Percentiles rank a stretch among this genome's conserved stretches.
phyloP scores from a whole-genome alignment of 495 filamentous ascomycete species.

The Aspergillus sclerotioniger region DNA sequence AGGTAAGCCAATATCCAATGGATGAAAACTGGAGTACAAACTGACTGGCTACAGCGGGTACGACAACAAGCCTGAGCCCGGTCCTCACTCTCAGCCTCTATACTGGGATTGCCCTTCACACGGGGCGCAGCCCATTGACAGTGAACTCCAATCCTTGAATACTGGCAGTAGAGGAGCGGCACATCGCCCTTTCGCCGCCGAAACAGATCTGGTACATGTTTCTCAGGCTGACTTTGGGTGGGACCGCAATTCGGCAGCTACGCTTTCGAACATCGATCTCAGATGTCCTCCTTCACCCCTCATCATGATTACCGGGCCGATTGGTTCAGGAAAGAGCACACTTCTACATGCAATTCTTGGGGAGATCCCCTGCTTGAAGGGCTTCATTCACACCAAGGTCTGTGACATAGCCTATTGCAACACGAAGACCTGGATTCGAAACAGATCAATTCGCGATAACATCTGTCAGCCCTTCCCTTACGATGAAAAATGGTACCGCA shows the following conservation, averaged over 20 bases:
- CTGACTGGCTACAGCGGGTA: background rate
- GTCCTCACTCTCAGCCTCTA: background rate
- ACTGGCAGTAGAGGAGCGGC: background rate
- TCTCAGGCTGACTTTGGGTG: background rate
- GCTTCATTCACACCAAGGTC: conserved; percentile 2
- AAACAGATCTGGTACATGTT: background rate
- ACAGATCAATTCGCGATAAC: conserved; percentile 37
- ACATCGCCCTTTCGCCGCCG: background rate
- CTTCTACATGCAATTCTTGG: conserved; percentile 26
- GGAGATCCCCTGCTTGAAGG: conserved; percentile 13
- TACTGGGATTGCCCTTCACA: background rate
- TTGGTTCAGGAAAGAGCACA: conserved; percentile 32
- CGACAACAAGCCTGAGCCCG: background rate
- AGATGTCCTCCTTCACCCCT: conserved; percentile 4
- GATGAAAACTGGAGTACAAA: background rate
- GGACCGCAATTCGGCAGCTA: background rate
- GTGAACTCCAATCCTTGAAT: background rate
- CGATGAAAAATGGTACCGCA: conserved; percentile 33
- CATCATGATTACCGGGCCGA: conserved; percentile 22
- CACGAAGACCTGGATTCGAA: conserved; percentile 38
- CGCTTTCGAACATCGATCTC: background rate
- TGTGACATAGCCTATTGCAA: conserved; percentile 32
- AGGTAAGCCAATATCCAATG: background rate
- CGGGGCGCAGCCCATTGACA: background rate
- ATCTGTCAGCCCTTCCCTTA: conserved; percentile 21